Conservation (phyloP, 352 stramenopile species). For the Phytophthora pini region DNA sequence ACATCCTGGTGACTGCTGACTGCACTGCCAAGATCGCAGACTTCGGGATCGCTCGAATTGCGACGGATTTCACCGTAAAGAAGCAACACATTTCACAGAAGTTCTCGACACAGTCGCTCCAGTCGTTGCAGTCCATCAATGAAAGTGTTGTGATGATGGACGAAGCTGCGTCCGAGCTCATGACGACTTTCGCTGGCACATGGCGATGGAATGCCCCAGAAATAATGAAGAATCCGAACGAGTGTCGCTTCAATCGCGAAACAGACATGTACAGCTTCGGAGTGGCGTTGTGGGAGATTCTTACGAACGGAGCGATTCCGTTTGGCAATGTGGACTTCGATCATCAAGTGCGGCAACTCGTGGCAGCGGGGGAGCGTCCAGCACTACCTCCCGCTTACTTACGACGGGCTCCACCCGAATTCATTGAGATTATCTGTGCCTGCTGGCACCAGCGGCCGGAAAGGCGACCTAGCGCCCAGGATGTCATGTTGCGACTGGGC, state of each 20-base stretch:
- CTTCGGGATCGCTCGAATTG: conserved; percentile 78
- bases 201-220: conserved; percentile 82
- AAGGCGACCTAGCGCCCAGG: conserved; percentile 57
- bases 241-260: conserved; percentile 72
- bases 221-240: conserved; percentile 73
- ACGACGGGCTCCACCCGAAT: conserved; percentile 58
- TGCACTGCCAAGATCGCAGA: conserved; percentile 81
- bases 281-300: conserved; percentile 71
- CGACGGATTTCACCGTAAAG: conserved; percentile 65
- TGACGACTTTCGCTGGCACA: conserved; percentile 74
- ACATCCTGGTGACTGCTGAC: conserved; percentile 77
- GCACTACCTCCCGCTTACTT: conserved; percentile 55
- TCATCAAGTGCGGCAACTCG: conserved; percentile 68
- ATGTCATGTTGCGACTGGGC: conserved; percentile 71
- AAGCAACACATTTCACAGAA: conserved; percentile 39
- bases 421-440: conserved; percentile 65
- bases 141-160: conserved; percentile 36
- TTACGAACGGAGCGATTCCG: conserved; percentile 67
- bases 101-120: conserved; percentile 27
- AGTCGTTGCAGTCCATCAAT: conserved; percentile 34
- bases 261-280: conserved; percentile 85
- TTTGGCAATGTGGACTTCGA: conserved; percentile 76
- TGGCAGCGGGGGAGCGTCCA: conserved; percentile 62
- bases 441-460: conserved; percentile 73
- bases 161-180: conserved; percentile 42